Percentiles rank a stretch among this genome's conserved stretches.
phyloP scores from a whole-genome alignment of 73 alveolate species.

The Paramecium biaurelia region DNA sequence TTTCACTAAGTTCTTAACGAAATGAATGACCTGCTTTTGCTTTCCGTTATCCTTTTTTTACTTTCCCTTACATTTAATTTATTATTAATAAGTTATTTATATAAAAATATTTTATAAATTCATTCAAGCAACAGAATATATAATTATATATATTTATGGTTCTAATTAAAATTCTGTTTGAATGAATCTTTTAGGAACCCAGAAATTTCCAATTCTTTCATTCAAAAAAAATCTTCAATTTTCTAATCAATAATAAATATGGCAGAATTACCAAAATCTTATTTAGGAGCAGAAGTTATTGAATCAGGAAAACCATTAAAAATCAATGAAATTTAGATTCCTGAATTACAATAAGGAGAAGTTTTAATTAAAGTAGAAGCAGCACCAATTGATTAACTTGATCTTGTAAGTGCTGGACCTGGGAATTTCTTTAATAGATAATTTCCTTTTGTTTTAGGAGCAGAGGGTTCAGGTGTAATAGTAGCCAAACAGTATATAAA shows the following conservation, averaged over 20 bases:
- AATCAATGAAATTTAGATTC: not conserved
- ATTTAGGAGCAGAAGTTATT: not conserved
- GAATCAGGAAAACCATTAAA: not conserved
- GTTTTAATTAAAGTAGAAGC: not conserved
- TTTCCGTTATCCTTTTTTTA: slow-evolving; percentile 51
- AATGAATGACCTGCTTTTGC: slow-evolving; percentile 43
- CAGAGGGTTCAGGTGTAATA: slow-evolving; percentile 71
- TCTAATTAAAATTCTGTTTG: too few species aligned
- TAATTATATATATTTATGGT: not conserved
- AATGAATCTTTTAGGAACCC: not conserved
- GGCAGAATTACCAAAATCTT: not conserved
- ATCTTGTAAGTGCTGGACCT: not conserved
- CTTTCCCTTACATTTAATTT: slow-evolving; percentile 10
- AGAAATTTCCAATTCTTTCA: not conserved
- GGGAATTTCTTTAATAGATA: not conserved
- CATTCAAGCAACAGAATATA: too few species aligned
- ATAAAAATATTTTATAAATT: not conserved
- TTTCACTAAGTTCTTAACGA: slow-evolving; percentile 64
- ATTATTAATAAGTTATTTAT: not conserved
- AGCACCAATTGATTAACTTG: not conserved
- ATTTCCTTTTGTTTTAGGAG: slow-evolving; percentile 63
- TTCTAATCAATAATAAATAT: not conserved
- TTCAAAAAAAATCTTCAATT: not conserved
- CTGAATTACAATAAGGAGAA: not conserved
- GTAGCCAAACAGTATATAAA: slow-evolving; percentile 62